These are phyloP conservation scores for Quercus gilva DNA, from an alignment of 306 rosid species.

Conservation along the genomic window DNA sequence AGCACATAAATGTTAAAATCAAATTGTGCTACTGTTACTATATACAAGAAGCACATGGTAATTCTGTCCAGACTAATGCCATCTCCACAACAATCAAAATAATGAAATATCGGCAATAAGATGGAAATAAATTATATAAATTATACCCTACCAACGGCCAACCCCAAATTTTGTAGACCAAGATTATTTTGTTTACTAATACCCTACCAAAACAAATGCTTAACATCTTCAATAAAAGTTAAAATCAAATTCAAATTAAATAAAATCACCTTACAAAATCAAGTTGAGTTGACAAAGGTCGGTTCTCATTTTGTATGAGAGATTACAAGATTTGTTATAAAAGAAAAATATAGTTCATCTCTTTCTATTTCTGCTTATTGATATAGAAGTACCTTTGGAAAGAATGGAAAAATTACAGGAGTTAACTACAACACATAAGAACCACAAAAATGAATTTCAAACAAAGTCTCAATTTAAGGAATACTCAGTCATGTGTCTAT, in stretches of 20 bases:
- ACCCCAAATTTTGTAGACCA: too few species aligned
- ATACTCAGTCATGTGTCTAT: background rate
- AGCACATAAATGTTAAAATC: too few species aligned
- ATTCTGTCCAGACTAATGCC: too few species aligned
- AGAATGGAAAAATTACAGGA: background rate
- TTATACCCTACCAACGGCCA: too few species aligned
- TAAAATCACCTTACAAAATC: background rate
- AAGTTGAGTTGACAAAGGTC: background rate
- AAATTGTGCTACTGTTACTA: too few species aligned
- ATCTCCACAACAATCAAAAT: too few species aligned
- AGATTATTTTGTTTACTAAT: too few species aligned
- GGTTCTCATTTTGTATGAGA: background rate
- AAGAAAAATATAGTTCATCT: background rate
- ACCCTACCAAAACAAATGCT: background rate
- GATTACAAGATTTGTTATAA: background rate
- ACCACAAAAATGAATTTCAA: background rate
- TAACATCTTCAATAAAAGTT: background rate
- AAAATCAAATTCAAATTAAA: background rate
- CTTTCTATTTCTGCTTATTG: background rate
- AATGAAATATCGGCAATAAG: too few species aligned
- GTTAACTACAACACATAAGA: background rate
- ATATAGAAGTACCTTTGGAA: background rate
- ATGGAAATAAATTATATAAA: too few species aligned
- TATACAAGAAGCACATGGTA: too few species aligned
- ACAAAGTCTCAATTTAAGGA: background rate